Evolutionary conservation across 768 basidiomycete genomes (phyloP).

Genomic region (Amanita pseudoporphyria): DNA sequence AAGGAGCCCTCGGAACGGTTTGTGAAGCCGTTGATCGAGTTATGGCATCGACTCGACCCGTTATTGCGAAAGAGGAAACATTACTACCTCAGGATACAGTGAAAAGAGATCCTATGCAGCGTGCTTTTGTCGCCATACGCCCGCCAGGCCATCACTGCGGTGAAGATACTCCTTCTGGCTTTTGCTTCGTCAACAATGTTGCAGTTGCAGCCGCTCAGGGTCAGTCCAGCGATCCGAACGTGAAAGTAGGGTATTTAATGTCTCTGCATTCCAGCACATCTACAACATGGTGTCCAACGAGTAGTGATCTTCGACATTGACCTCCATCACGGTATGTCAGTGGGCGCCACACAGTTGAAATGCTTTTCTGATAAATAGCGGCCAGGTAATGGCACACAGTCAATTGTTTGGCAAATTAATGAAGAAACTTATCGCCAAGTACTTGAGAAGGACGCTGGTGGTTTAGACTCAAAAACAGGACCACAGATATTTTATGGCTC

Average conservation of each 20-base stretch:
- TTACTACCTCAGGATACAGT: not conserved
- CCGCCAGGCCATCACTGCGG: constrained; percentile 96
- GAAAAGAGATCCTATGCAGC: constrained; percentile 14
- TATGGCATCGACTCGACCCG: constrained; percentile 17
- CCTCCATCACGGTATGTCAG: constrained; percentile 66
- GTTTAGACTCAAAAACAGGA: constrained; percentile 25
- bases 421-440: constrained; percentile 71
- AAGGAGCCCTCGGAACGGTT: constrained; percentile 73
- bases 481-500: constrained; percentile 81
- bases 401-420: constrained; percentile 86
- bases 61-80: not conserved
- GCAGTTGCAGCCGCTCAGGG: constrained; percentile 87
- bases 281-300: constrained; percentile 68
- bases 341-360: not conserved
- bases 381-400: constrained; percentile 89
- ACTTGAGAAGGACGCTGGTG: constrained; percentile 42
- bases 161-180: constrained; percentile 82
- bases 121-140: constrained; percentile 76
- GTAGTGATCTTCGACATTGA: constrained; percentile 90
- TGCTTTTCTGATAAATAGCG: not conserved
- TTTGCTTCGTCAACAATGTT: constrained; percentile 95
- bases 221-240: constrained; percentile 20
- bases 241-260: not conserved
- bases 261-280: constrained; percentile 52
- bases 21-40: constrained; percentile 84